Conservation (phyloP, 2,329 filamentous ascomycete species). For the Chrysoporthe deuterocubensis region DNA sequence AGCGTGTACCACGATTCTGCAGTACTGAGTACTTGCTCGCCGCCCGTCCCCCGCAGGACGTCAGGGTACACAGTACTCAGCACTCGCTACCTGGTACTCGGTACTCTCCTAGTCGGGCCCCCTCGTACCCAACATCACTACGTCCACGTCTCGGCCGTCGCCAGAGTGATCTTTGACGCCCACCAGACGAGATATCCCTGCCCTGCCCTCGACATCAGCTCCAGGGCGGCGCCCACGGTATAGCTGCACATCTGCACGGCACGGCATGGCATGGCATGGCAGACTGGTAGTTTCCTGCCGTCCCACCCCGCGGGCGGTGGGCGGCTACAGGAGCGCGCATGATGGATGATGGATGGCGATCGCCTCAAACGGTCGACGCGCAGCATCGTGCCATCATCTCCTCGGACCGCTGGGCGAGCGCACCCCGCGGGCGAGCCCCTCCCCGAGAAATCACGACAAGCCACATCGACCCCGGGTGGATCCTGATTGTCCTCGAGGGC, state of each 20-base stretch:
- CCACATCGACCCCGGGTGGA: constrained; percentile 2
- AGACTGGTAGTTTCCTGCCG: neutral
- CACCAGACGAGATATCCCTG: neutral
- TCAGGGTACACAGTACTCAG: too few relatives aligned
- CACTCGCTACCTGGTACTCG: too few relatives aligned
- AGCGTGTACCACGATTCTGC: neutral
- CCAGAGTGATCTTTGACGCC: neutral
- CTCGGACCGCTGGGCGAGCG: neutral
- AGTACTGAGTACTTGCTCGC: neutral
- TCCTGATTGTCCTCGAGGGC: neutral
- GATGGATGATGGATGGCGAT: neutral
- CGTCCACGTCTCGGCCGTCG: neutral
- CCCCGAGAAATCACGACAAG: neutral
- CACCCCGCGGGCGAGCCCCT: neutral
- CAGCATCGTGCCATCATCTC: constrained; percentile 2
- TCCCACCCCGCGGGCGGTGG: neutral
- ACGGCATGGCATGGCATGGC: neutral
- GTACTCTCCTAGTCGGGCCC: neutral
- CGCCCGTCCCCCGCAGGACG: too few relatives aligned
- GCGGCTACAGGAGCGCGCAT: too few relatives aligned
- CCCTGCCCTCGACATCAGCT: neutral
- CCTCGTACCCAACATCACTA: neutral
- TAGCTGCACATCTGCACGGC: neutral
- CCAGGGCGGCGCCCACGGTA: neutral
- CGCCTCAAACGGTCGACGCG: constrained; percentile 9